Evolutionary conservation across 202 grass and related monocot genomes (phyloP).

Genomic region (Schoenoplectus triqueter): DNA sequence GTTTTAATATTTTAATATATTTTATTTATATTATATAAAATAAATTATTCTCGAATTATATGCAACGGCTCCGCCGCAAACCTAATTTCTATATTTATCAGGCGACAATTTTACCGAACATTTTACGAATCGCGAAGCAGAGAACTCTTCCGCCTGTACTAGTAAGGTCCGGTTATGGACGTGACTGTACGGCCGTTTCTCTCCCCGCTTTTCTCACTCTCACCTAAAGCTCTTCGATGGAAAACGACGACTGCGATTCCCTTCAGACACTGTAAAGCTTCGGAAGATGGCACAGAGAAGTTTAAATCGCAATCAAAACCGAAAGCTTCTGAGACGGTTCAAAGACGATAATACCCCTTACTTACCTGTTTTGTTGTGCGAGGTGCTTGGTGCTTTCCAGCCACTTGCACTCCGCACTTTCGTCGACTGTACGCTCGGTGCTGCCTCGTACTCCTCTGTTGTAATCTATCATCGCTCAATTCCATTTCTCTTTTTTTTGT

Average conservation of each 20-base stretch:
- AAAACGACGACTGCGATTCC: neutral
- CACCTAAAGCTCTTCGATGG: constrained; percentile 34
- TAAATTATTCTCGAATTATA: no score
- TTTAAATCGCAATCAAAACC: constrained; percentile 43
- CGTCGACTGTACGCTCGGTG: constrained; percentile 94
- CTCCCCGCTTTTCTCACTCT: constrained; percentile 40
- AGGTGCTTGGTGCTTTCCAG: constrained; percentile 74
- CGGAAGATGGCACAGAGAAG: constrained; percentile 11
- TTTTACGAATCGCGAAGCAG: no score
- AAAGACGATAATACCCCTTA: constrained; percentile 49
- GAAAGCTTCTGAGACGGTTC: constrained; percentile 57
- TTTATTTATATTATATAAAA: no score
- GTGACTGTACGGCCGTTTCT: neutral
- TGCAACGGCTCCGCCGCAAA: no score
- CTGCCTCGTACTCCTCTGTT: constrained; percentile 74
- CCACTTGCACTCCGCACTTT: constrained; percentile 66
- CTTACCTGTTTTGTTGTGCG: constrained; percentile 70
- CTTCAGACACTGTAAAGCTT: constrained; percentile 42
- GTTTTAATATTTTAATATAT: no score
- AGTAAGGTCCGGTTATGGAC: neutral
- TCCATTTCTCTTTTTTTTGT: neutral
- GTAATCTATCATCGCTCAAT: constrained; percentile 34
- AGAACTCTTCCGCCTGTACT: neutral
- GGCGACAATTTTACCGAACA: no score
- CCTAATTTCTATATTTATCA: no score